phyloP scores from a whole-genome alignment of 2,329 filamentous ascomycete species.

The Bipolaris oryzae region DNA sequence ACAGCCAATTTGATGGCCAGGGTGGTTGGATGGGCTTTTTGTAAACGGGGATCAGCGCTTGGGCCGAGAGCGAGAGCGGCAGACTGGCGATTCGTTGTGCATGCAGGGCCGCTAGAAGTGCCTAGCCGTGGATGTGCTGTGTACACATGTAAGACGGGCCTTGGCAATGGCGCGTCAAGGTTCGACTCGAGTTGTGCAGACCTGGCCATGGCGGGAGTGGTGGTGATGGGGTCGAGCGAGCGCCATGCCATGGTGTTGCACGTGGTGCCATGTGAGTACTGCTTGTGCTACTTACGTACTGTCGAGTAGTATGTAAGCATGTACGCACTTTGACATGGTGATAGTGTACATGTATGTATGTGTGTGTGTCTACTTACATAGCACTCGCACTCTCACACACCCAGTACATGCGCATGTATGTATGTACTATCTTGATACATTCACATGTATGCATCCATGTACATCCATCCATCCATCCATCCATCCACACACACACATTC shows the following conservation, averaged over 20 bases:
- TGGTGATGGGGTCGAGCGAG: no score
- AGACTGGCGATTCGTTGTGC: constrained; percentile 26
- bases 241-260: background rate
- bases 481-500: background rate
- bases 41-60: constrained; percentile 40
- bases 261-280: constrained; percentile 3
- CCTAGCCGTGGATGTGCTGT: constrained; percentile 30
- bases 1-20: constrained; percentile 25
- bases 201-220: constrained; percentile 19
- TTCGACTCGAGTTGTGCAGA: constrained; percentile 38
- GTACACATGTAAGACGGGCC: constrained; percentile 15
- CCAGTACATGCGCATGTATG: background rate
- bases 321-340: no score
- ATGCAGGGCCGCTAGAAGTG: constrained; percentile 25
- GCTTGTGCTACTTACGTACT: background rate
- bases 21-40: constrained; percentile 26
- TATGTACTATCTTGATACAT: no score
- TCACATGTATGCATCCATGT: no score
- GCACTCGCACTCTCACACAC: no score
- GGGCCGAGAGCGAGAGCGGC: constrained; percentile 19
- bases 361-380: background rate
- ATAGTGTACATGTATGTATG: no score
- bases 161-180: constrained; percentile 23
- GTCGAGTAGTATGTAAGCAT: background rate
- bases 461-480: no score